Evolutionary conservation across 1,139 yeast species (phyloP), one percentile per base, ranked within the genome.

Genomic region (Trichomonascaceae sp.): DNA sequence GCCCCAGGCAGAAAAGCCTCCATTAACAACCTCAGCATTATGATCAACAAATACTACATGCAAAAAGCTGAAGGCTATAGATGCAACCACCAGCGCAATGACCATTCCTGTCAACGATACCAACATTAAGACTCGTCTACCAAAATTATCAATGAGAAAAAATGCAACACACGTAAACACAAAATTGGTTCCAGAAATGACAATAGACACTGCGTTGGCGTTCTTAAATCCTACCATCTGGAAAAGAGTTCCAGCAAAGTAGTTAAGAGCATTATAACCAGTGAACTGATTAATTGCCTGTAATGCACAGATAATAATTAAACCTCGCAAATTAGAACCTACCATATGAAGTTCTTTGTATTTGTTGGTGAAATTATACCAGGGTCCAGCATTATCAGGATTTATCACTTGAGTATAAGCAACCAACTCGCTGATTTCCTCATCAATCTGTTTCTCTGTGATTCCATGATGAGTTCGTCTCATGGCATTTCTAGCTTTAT

Each of bases 221-320:
- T 90, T 82, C 58, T 81, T 64, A 70, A 91, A 91, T 1, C 98
- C 98, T 55, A 89, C 87, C 45, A 91, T 83, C 69, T 87, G 84
- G 69, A 91, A 91, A 61, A 91, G 84, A 1, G 96, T 89, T 43
- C 95, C 84, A 55, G 95, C 85, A 72, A 90, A 91, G 73, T 91
- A 91, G 95, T 91, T 87, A 64, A 91, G 79, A 3, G 97, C 87
- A 74, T 91, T 91, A 80, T 90, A 91, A 61, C 97, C 97, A 19
- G 96, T 87, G 64, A 90, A 89, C 71, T 91, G 97, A 73, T 91
- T 97, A 66, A 91, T 87, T 58, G 95, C 96, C 73, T 91, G 98
- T 62, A 90, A 74, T 32, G 95, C 96, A 74, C 96, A 90, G 5
- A 93, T 95, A 63, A 91, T 83, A 47, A 90, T 75, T 59, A 91